Percentiles rank a stretch among this genome's conserved stretches.
phyloP scores from a whole-genome alignment of 164 flowering plant species.

The Annona squamosa region DNA sequence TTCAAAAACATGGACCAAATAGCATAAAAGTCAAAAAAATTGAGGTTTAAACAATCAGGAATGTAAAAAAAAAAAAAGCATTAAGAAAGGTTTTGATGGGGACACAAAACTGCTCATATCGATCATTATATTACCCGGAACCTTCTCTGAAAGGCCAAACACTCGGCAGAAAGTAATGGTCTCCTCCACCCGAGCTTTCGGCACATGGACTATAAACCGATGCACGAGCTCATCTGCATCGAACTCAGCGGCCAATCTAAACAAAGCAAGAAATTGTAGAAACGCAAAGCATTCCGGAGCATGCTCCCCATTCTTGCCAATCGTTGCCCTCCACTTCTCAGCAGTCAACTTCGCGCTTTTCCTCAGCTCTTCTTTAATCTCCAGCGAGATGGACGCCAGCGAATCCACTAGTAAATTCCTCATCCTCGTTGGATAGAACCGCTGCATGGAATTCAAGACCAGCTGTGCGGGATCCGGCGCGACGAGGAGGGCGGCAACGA shows the following conservation, averaged over 20 bases:
- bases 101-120: background rate
- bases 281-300: background rate
- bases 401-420: background rate
- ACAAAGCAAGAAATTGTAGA: background rate
- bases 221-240: slow-evolving; percentile 2
- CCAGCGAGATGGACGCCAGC: background rate
- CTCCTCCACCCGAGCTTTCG: background rate
- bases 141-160: background rate
- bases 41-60: too few relatives aligned
- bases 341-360: background rate
- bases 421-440: background rate
- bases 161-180: background rate
- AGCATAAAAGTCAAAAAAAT: too few relatives aligned
- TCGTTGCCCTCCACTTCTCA: background rate
- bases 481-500: background rate
- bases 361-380: background rate
- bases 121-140: slow-evolving; percentile 1
- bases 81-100: too few relatives aligned
- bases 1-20: too few relatives aligned
- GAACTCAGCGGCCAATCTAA: slow-evolving; percentile 1
- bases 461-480: slow-evolving; percentile 9
- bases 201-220: background rate
- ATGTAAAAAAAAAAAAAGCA: too few relatives aligned
- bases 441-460: slow-evolving; percentile 4
- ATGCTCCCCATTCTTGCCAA: background rate